Evolutionary conservation across 768 basidiomycete genomes (phyloP), one percentile per base, ranked within the genome.

Genomic region (Zangia roseola): DNA sequence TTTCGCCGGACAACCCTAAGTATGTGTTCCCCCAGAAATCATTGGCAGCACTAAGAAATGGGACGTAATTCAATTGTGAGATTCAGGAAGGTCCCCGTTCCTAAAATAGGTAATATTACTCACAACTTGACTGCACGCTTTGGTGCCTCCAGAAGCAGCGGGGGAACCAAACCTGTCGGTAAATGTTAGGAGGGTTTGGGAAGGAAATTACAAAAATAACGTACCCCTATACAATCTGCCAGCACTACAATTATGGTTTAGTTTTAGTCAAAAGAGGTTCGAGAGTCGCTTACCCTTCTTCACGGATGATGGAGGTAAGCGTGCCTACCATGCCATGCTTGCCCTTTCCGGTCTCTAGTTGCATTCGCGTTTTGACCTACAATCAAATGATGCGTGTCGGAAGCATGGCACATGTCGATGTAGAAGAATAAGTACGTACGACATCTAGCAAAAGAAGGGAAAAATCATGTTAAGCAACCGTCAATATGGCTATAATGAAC

Each of bases 341-440:
- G 30, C 77, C 71, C 70, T 88, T 91, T 4, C 91, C 91, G 5
- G 85, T 89, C 65, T 90, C 88, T n/a, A 99, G 77, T 67, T 99
- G 97, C 84, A 97, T 94, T 23, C 97, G 90, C 19, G 97, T 99
- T 74, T 99, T 97, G 65, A 97, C 93, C 90, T 93, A 63, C 37
- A 37, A 54, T 49, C 16, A 52, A 48, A 35, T 20, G 54, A 43
- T 50, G 35, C 23, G 7, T 37, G 36, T 45, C 31, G 43, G 39
- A 44, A 36, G 37, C 40, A 23, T 25, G 47, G 41, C 7, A 12
- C 10, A 49, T 5, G 6, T 9, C 20, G 7, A 13, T 24, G 24
- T 25, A 30, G 23, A 37, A 21, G 14, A 17, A 40, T 25, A 19
- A 42, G 40, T 23, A 82, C 90, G 60, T 71, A 92, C 90, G 61